Base-by-base conservation (phyloP, 2,329 filamentous ascomycete genomes). In the Thelonectria rubi region DNA sequence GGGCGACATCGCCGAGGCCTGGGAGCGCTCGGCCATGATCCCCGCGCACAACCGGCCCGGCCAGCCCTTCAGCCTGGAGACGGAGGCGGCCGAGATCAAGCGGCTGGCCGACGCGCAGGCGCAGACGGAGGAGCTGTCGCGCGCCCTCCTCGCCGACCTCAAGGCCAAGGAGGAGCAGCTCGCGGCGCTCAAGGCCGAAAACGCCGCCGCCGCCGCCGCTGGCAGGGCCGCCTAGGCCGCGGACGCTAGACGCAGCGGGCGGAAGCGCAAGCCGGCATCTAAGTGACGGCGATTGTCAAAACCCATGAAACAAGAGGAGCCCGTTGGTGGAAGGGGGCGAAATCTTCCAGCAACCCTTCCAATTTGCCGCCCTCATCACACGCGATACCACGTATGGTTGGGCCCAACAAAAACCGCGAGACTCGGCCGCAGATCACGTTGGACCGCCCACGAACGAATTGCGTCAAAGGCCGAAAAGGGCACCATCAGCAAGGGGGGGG, bases 31-130 rank as follows among this genome's bases (percentile, higher is more conserved):
- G 51, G 91, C 91, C 58, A 88, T 93, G 80, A 88, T 96, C 64
- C 92, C 92, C 5, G 81, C 87, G 58, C 82, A 80, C 49, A 90
- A 86, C 71, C 82, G 86, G 9, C 86, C 88, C 2, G 88, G 84
- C 34, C 89, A 89, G 73, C 89, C 88, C n/a, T 94, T 92, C 74
- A 91, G 89, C 76, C 82, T 83, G 60, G 88, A 91, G 79, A 89
- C 88, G 49, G 91, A 91, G 78, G 81, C 84, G 66, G 77, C 85
- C 7, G 87, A 90, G 76, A 77, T 88, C 37, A 84, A 86, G 74
- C 84, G 82, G 72, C 78, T 90, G 47, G 81, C 81, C 65, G 88
- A 88, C 62, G 91, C 91, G 58, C 80, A 88, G 72, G 82, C 83
- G 58, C 86, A 88, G 72, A 85, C 92, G 43, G 81, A 86, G 58